Evolutionary conservation across 306 rosid genomes (phyloP), one percentile per base, ranked within the genome.

Genomic region (Albizia julibrissin): DNA sequence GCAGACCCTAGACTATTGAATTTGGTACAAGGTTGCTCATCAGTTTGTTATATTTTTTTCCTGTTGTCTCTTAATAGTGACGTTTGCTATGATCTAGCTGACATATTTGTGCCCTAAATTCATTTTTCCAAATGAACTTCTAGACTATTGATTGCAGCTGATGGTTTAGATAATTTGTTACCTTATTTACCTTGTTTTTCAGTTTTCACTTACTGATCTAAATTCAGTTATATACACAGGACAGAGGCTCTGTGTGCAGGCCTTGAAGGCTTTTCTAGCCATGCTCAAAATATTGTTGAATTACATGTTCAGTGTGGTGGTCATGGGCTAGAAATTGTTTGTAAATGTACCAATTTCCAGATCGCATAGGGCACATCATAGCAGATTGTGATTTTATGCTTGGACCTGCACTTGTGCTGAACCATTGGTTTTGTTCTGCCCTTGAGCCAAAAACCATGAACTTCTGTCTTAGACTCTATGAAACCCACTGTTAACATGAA

Each of bases 251-350:
- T 91, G 84, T 91, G 84, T 86, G 59, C 85, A 19, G 84, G 88
- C 76, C 92, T 93, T 72, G 99, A 93, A 39, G 92, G 90, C 52
- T 91, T 90, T 85, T 14, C 93, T 49, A 90, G 79, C 85, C 94
- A 87, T 69, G 82, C 85, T 64, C 94, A 83, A 81, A 91, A 80
- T 87, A 69, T 90, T 75, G 83, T 83, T 82, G 97, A 91, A 78
- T 87, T 88, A 61, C 90, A 92, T 86, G 92, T 79, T 84, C 99
- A 91, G 86, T 97, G 93, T 83, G 97, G 99, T 84, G 98, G 97
- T 79, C 90, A 93, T 83, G 95, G 99, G 66, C 90, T 95, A 69
- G 40, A 37, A 37, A 37, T 37, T 0, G 40, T 6, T 37, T 37
- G 40, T 6, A 37, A 37, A 37, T 37, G 8, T 37, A 37, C 40